Base-by-base conservation (phyloP, 2,329 filamentous ascomycete species). In the Cercospora zeina region DNA sequence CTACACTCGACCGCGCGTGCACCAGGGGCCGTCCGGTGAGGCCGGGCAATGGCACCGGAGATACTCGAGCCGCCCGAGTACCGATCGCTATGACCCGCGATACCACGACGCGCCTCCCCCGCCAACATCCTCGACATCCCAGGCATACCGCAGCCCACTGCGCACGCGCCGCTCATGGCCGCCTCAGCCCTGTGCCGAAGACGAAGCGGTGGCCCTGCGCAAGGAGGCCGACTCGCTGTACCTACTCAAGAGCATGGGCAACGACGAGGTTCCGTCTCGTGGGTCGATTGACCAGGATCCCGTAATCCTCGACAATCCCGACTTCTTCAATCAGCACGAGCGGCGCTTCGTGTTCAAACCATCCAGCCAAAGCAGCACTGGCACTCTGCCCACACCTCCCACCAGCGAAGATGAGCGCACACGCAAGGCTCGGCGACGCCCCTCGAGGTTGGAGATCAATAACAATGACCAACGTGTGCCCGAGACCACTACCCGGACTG, bases 201-300 rank as follows among this genome's bases (percentile, higher is more conserved):
- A 92, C 71, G 89, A 91, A 73, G 77, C 73, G 14, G 81, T 79
- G 13, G 84, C 88, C 7, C 75, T 90, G 37, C 83, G 82, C 5
- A 85, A 81, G 72, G 89, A 92, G 71, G 76, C 84, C 68, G 79
- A 80, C 27, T 70, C 73, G 47, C 75, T 76, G 30, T 68, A 71
- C 34, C 67, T 74, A 36, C 63, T 74, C 37, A 68, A 67, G 67
- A 55, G 73, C 68, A 47, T 69, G 66, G 58, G 80, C 78, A 61
- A 72, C 59, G 87, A 88, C 67, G 85, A 87, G 62, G 81, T 84
- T 30, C 80, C 81, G 54, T 82, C 82, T 61, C 83, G 84, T 61
- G 89, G 89, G 39, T 82, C 84, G 5, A 75, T 88, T 62, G 87
- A 92, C 57, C 89, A 93, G 70, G 77, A 86, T 27, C 86, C 86